Percentiles rank a stretch among this genome's conserved stretches.
These are phyloP conservation scores for Myriosclerotinia duriaeana DNA, from an alignment of 2,329 filamentous ascomycete species.

Conservation along the genomic window DNA sequence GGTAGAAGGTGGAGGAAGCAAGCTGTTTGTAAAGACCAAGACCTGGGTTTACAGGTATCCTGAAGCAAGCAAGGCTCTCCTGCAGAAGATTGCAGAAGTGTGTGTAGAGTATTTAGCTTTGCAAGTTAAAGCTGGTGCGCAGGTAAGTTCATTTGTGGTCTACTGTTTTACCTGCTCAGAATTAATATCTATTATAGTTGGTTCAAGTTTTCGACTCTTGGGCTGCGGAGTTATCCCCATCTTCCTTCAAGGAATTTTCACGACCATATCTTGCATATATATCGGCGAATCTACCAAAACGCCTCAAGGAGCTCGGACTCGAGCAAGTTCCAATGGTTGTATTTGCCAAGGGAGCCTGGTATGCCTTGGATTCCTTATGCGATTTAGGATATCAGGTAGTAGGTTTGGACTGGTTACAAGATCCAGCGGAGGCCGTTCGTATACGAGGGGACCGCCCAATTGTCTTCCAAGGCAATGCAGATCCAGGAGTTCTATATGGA, in stretches of 20 bases:
- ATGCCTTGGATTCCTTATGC: constrained; percentile 84
- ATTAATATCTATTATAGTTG: constrained; percentile 52
- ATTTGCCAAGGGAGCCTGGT: constrained; percentile 97
- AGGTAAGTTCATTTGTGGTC: constrained; percentile 51
- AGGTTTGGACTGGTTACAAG: constrained; percentile 91
- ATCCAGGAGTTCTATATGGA: constrained; percentile 90
- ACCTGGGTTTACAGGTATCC: constrained; percentile 94
- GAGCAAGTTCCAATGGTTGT: constrained; percentile 93
- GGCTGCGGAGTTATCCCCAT: constrained; percentile 88
- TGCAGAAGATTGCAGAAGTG: constrained; percentile 89
- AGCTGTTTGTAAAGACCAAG: constrained; percentile 91
- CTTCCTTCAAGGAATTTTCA: constrained; percentile 79
- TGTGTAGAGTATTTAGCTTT: constrained; percentile 93
- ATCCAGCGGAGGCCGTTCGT: constrained; percentile 78
- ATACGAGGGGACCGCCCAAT: constrained; percentile 72
- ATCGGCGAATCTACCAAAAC: constrained; percentile 72
- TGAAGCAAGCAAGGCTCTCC: constrained; percentile 72
- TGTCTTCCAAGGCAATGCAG: constrained; percentile 91
- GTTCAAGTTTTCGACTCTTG: constrained; percentile 98
- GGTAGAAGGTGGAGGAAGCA: constrained; percentile 95
- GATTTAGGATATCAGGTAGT: constrained; percentile 90
- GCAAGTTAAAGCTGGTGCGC: constrained; percentile 90
- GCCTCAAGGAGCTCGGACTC: constrained; percentile 70
- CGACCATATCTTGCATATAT: constrained; percentile 86
- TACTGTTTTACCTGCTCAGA: background rate